Percentiles rank a stretch among this genome's conserved stretches.
Conservation (phyloP, 257 asterid genomes). For the Voacanga thouarsii region DNA sequence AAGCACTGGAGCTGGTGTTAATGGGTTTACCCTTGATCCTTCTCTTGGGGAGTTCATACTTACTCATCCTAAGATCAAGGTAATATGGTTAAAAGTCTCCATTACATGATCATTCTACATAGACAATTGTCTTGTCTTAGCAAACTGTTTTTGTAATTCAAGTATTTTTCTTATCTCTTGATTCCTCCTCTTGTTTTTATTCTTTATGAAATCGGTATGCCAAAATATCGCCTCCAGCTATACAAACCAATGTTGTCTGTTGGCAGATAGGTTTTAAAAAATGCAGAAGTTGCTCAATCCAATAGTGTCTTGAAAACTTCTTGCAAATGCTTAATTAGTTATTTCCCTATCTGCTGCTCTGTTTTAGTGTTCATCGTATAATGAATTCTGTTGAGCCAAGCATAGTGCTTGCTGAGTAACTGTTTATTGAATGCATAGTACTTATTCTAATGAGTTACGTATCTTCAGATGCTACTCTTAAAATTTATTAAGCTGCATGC, state of each 20-base stretch:
- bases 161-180: background rate
- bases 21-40: slow-evolving; percentile 97
- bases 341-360: background rate
- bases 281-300: background rate
- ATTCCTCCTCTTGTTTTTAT: background rate
- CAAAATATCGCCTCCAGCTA: background rate
- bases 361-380: background rate
- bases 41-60: slow-evolving; percentile 95
- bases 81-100: slow-evolving; percentile 14
- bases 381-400: background rate
- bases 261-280: background rate
- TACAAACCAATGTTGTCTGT: background rate
- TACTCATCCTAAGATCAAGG: slow-evolving; percentile 97
- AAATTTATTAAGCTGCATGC: background rate
- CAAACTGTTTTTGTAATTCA: background rate
- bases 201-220: background rate
- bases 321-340: background rate
- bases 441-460: background rate
- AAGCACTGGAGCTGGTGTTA: slow-evolving; percentile 87
- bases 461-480: background rate
- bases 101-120: background rate
- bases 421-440: background rate
- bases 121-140: background rate
- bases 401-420: background rate
- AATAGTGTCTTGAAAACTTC: background rate